Base-by-base conservation (phyloP, 495 filamentous ascomycete genomes). In the Daldinia concentrica region DNA sequence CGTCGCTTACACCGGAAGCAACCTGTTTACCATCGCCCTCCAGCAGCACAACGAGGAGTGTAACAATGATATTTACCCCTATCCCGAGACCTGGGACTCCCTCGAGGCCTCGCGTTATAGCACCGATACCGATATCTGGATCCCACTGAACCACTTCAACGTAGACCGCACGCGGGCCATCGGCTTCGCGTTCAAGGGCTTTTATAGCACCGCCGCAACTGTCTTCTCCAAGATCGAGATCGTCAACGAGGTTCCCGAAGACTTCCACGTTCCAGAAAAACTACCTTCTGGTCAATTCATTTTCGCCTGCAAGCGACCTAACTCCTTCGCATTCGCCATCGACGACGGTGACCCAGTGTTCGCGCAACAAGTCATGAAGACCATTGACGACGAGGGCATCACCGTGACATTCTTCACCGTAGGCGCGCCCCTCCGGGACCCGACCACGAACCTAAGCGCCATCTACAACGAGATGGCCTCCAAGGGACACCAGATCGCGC, bases 331-430 rank as follows among this genome's bases (percentile, higher is more conserved):
- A 0, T 92, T 94, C 76, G 91, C 91, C 58, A 94, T 94, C 72
- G 91, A 94, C 77, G 91, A 94, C 77, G 91, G 91, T 6, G 81
- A 87, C 66, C 91, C 91, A 6, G 63, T 81, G 34, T 84, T 83
- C 63, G 89, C 91, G 5, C 83, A 88, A 69, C 73, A 86, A 65
- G 88, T 94, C 37, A 88, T 92, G 85, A 74, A 84, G 26, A 88
- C 90, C 34, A 81, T 94, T 59, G 84, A 87, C 11, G 83, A 86
- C 11, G 91, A 89, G 36, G 56, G 76, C 41, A 89, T 93, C 66
- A 84, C 86, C 66, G 90, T 91, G 1, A 94, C 91, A 0, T 94
- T 94, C 79, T 94, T 94, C 79, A 92, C 90, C 37, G 91, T 93
- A 45, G 91, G 91, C 1, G 79, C 84, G 6, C 88, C 90, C 0